These are phyloP conservation scores for Cardamine resedifolia DNA, from an alignment of 345 rosid species.

Conservation along the genomic window DNA sequence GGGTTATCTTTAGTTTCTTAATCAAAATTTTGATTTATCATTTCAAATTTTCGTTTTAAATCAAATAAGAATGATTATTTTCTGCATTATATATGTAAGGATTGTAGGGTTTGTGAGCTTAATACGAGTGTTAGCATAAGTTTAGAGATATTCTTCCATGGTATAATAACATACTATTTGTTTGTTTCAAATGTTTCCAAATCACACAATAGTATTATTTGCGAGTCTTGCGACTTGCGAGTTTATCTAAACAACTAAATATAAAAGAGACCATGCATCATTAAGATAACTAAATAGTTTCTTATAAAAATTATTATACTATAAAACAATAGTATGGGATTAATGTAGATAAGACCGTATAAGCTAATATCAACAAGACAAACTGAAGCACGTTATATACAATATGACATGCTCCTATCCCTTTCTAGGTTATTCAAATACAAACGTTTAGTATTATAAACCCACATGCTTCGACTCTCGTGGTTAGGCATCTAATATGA, in stretches of 20 bases:
- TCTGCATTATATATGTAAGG: background rate
- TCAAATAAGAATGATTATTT: background rate
- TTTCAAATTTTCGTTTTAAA: background rate
- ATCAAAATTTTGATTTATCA: background rate
- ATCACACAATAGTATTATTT: background rate
- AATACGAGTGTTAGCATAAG: background rate
- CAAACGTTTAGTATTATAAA: constrained; percentile 34
- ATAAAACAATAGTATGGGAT: constrained; percentile 13
- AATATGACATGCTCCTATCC: constrained; percentile 30
- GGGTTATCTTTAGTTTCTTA: constrained; percentile 6
- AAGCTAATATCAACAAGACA: constrained; percentile 20
- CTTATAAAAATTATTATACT: background rate
- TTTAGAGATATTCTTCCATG: background rate
- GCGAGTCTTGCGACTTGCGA: background rate
- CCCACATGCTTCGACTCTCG: constrained; percentile 38
- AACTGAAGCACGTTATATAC: constrained; percentile 26
- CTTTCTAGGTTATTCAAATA: constrained; percentile 34
- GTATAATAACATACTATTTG: constrained; percentile 5
- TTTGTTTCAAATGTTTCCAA: constrained; percentile 2
- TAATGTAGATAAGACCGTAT: constrained; percentile 36
- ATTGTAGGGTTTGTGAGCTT: background rate
- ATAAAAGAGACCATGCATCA: background rate
- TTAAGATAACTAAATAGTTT: background rate
- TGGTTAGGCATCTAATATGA: constrained; percentile 36
- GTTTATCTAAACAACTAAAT: background rate